Evolutionary conservation across 768 basidiomycete genomes (phyloP).

Genomic region (Leccinellum luteum): DNA sequence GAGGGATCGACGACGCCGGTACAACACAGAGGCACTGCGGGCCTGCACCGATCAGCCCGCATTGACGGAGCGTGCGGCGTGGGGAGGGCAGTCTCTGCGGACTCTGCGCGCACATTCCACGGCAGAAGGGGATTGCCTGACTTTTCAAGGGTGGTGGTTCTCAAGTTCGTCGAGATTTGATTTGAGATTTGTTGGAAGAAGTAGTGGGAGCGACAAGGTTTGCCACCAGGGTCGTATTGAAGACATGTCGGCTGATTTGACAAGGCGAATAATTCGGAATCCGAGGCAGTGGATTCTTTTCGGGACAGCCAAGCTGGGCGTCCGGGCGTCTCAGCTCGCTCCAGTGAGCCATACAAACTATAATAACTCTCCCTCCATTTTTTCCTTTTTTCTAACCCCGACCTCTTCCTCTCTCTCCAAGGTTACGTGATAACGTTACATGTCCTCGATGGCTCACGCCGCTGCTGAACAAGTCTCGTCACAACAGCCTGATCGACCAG

Average conservation of each 20-base stretch:
- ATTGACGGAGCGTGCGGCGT: constrained; percentile 2
- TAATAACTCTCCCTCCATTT: constrained; percentile 33
- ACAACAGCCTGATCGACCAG: constrained; percentile 59
- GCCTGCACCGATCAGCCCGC: not conserved
- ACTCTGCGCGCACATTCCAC: not conserved
- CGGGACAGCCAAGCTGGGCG: constrained; percentile 15
- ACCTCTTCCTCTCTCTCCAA: constrained; percentile 40
- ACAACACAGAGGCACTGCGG: not conserved
- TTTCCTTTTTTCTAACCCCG: constrained; percentile 47
- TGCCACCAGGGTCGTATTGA: constrained; percentile 36
- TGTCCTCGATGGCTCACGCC: constrained; percentile 59
- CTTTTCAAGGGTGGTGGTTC: constrained; percentile 14
- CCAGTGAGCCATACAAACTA: constrained; percentile 25
- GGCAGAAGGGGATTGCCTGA: constrained; percentile 21
- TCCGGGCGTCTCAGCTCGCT: constrained; percentile 26
- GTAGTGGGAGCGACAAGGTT: constrained; percentile 26
- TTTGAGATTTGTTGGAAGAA: constrained; percentile 28
- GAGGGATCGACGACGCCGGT: not conserved
- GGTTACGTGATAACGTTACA: constrained; percentile 46
- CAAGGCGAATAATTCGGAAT: constrained; percentile 53
- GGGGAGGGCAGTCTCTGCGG: not conserved
- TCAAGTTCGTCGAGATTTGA: constrained; percentile 30
- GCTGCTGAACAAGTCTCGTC: constrained; percentile 41
- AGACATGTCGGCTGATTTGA: constrained; percentile 35
- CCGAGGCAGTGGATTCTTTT: constrained; percentile 33